These are phyloP conservation scores for Ceratocystis cubensis DNA, from an alignment of 2,329 filamentous ascomycete species.

Conservation along the genomic window DNA sequence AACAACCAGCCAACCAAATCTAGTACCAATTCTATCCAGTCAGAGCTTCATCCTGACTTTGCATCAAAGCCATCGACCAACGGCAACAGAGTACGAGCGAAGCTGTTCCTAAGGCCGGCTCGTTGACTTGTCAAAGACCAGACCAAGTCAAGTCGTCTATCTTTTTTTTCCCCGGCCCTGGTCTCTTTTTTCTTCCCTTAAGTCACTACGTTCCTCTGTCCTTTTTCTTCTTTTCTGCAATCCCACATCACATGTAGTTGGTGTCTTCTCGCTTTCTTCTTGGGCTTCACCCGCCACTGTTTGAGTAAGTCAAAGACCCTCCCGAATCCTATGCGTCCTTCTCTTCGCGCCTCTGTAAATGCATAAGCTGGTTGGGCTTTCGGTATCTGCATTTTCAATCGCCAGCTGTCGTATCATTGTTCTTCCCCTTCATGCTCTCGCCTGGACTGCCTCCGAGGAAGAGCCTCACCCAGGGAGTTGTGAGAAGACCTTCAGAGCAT, in stretches of 20 bases:
- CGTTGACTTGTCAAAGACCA: not conserved
- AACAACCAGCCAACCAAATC: not conserved
- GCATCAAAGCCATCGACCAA: not conserved
- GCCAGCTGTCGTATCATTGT: not conserved
- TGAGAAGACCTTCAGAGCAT: too few species aligned
- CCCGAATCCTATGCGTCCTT: not conserved
- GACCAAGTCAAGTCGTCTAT: not conserved
- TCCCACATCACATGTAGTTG: not conserved
- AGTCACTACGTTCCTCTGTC: not conserved
- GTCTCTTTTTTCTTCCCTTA: not conserved
- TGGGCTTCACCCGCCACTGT: slow-evolving; percentile 6
- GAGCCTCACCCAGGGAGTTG: too few species aligned
- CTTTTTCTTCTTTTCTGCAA: not conserved
- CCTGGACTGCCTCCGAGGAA: too few species aligned
- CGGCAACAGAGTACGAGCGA: not conserved
- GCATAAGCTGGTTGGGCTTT: not conserved
- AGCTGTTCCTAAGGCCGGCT: not conserved
- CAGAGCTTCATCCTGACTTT: not conserved
- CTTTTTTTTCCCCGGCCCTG: not conserved
- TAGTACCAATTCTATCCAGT: slow-evolving; percentile 1
- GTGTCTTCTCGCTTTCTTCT: not conserved
- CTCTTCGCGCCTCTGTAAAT: not conserved
- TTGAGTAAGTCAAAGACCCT: slow-evolving; percentile 4
- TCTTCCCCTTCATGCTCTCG: not conserved
- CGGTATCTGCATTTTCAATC: not conserved